Evolutionary conservation across 306 rosid species (phyloP), one percentile per base, ranked within the genome.

Genomic region (Vigna radiata): DNA sequence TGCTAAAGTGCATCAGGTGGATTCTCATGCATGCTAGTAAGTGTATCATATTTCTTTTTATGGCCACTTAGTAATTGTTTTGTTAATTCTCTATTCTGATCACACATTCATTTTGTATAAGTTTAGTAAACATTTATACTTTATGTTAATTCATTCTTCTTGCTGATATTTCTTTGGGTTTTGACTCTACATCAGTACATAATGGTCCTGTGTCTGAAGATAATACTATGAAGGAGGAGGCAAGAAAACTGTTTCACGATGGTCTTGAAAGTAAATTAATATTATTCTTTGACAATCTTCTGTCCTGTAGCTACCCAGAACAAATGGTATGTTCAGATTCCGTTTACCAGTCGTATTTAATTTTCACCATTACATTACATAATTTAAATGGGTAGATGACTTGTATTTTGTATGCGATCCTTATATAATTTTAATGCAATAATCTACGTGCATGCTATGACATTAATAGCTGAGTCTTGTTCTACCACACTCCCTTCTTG

Each of bases 1-100:
- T 94, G 87, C 90, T 94, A 82, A 94, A 94, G 71, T 94, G 98
- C 85, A 85, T 91, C 71, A 88, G 96, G 80, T 86, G 88, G 79
- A 87, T 94, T 79, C 87, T 94, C 80, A 75, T 89, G 88, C 93
- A 89, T 68, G 90, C 96, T 75, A 74, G 98, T 94, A 89, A 90
- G 98, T 88, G 36, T 60, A 68, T 76, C 53, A 9, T 64, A 72
- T 56, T 56, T 17, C 44, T 67, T 80, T 16, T 79, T 66, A 33
- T 71, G 70, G 63, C 60, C 25, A 48, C 66, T 54, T 58, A 67
- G 36, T 67, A 17, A 66, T 65, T 79, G 48, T 48, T 60, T 48
- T 59, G 23, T 63, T 65, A 78, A 8, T 64, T 75, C 49, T 50
- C 15, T 74, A 36, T 6, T 36, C 41, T 36, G 69, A 84, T 33